Conservation (phyloP, 1,284 basidiomycete species). For the Sporisorium graminicola region DNA sequence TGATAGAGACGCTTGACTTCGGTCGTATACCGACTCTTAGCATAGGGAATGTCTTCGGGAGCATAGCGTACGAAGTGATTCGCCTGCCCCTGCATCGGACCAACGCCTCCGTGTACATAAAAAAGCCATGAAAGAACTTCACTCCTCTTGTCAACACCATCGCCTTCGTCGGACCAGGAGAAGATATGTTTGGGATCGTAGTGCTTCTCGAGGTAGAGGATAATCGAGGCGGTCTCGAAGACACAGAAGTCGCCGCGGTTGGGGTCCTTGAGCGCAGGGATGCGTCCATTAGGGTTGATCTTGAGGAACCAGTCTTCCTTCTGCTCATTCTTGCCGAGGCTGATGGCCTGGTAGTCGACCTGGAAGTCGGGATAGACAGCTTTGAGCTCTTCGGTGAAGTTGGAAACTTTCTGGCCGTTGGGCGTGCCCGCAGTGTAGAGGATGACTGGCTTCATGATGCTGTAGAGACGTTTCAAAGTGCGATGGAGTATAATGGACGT, state of each 20-base stretch:
- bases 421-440: conserved; percentile 55
- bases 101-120: conserved; percentile 49
- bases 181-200: conserved; percentile 61
- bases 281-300: conserved; percentile 66
- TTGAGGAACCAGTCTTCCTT: conserved; percentile 58
- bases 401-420: conserved; percentile 50
- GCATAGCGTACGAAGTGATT: conserved; percentile 58
- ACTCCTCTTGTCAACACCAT: conserved; percentile 40
- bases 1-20: conserved; percentile 53
- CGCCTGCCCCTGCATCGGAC: conserved; percentile 57
- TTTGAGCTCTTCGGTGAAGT: conserved; percentile 59
- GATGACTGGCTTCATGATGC: conserved; percentile 51
- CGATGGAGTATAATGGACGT: no score
- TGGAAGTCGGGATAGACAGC: conserved; percentile 45
- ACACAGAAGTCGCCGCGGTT: conserved; percentile 49
- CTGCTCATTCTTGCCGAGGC: conserved; percentile 51
- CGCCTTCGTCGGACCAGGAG: conserved; percentile 37
- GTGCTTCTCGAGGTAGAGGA: conserved; percentile 60
- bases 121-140: conserved; percentile 52
- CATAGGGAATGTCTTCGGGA: conserved; percentile 58
- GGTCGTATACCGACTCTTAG: conserved; percentile 40
- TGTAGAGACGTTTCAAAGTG: background rate
- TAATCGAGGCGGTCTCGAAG: conserved; percentile 54
- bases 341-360: conserved; percentile 34
- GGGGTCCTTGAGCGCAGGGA: conserved; percentile 57